Evolutionary conservation across 2,329 filamentous ascomycete species (phyloP), one percentile per base, ranked within the genome.

Genomic region (Trichoderma asperellum): DNA sequence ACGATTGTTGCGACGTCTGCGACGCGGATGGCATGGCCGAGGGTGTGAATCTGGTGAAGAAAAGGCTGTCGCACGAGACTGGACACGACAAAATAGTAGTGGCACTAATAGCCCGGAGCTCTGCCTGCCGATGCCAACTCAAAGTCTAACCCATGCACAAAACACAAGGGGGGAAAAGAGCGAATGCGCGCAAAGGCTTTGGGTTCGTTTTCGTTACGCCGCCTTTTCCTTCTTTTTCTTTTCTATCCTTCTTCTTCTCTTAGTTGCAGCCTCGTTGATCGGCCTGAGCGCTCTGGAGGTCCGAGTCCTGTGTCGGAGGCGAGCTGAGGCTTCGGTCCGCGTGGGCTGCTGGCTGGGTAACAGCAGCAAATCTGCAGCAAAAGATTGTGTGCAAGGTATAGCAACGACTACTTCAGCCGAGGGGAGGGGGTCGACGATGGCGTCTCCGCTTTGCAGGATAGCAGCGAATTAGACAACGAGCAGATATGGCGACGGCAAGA

Each of bases 1-100:
- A 87, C 59, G 86, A 86, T 66, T 87, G 84, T 71, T 88, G 86
- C 8, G 85, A 86, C 5, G 85, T 82, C 75, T 86, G 84, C 69
- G 84, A 84, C 75, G 83, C 82, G 66, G 81, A 80, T 68, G 81
- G 76, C 77, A 81, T 81, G 63, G 71, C 72, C 68, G 59, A 43
- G n/a, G 27, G 29, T 27, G 49, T 43, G 49, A 56, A 12, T 40
- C 14, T 67, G 68, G 43, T 12, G n/a, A 5, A 21, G n/a, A 27
- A 18, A 27, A 27, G 27, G 21, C 34, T 29, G 68, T 70, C 63
- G 68, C 68, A 70, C 63, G 32, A 49, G 27, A 57, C 53, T 61
- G 49, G 49, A 55, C 53, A 55, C 60, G 60, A 65, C 34, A 59
- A 43, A 64, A 47, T 65, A 60, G 68, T 59, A 52, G 49, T 34